Percentiles rank a stretch among this genome's conserved stretches.
These are phyloP conservation scores for Colletotrichum cuscutae DNA, from an alignment of 2,329 filamentous ascomycete species.

Conservation along the genomic window DNA sequence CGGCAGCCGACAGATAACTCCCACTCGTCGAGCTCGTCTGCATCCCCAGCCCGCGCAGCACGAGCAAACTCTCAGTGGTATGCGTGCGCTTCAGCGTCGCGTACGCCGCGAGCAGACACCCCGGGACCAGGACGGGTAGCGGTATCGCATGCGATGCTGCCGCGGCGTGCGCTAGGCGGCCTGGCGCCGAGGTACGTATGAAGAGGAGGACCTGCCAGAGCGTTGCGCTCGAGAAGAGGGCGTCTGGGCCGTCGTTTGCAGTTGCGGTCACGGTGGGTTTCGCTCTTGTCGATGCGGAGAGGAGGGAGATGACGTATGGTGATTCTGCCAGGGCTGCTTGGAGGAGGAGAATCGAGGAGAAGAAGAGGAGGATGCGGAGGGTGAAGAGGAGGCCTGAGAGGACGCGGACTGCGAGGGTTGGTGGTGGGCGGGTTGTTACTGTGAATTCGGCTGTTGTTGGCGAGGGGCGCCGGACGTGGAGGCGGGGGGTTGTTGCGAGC, in stretches of 20 bases:
- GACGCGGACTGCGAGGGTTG: constrained; percentile 58
- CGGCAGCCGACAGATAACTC: constrained; percentile 67
- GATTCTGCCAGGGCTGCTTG: constrained; percentile 58
- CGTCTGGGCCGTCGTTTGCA: constrained; percentile 11
- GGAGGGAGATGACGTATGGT: constrained; percentile 39
- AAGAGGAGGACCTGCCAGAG: constrained; percentile 41
- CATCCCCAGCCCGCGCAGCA: constrained; percentile 88
- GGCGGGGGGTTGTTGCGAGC: constrained; percentile 69
- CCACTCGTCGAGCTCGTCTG: constrained; percentile 82
- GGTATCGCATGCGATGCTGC: constrained; percentile 46
- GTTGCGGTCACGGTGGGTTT: constrained; percentile 16
- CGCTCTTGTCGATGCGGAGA: constrained; percentile 6
- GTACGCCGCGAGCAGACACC: constrained; percentile 52
- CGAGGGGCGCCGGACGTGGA: constrained; percentile 76
- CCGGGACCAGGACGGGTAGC: constrained; percentile 51
- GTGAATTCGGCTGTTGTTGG: constrained; percentile 93
- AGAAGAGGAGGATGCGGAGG: constrained; percentile 52
- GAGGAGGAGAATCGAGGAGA: constrained; percentile 53
- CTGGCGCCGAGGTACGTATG: constrained; percentile 44
- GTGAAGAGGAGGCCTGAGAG: constrained; percentile 56
- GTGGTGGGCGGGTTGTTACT: constrained; percentile 79
- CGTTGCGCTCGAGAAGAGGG: constrained; percentile 27
- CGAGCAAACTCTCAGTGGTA: constrained; percentile 84
- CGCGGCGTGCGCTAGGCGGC: constrained; percentile 44
- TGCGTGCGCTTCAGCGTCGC: constrained; percentile 58